Conservation (phyloP, 2,329 filamentous ascomycete genomes). For the Colletotrichum tropicale region DNA sequence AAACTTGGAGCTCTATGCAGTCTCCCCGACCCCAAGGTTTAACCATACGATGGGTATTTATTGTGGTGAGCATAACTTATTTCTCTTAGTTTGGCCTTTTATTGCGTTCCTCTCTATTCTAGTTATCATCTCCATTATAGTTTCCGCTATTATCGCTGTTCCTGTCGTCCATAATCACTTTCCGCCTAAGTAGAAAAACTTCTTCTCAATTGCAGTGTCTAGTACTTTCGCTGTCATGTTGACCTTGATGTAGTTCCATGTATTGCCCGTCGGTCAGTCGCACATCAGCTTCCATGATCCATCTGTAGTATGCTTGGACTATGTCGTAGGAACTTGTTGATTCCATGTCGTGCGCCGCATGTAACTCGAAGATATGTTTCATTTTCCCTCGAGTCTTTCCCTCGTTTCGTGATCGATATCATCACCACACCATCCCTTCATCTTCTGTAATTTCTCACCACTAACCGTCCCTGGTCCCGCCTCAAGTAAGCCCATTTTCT, state of each 20-base stretch:
- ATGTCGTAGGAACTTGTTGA: background rate
- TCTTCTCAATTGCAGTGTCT: background rate
- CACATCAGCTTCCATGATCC: background rate
- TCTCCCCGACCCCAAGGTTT: background rate
- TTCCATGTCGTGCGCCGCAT: fast-evolving
- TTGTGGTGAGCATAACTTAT: background rate
- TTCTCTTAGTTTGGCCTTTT: background rate
- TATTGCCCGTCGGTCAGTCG: background rate
- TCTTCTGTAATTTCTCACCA: background rate
- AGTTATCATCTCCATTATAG: background rate
- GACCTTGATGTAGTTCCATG: background rate
- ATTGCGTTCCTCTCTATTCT: background rate
- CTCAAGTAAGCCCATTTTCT: background rate
- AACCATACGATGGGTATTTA: background rate
- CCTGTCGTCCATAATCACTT: background rate
- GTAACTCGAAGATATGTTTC: background rate
- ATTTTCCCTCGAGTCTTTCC: background rate
- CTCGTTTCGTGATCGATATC: background rate
- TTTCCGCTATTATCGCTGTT: background rate
- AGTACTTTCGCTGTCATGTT: background rate
- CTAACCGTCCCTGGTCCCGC: background rate
- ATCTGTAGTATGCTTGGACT: background rate
- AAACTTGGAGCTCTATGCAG: background rate
- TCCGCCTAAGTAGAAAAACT: background rate
- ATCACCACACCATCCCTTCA: fast-evolving